These are phyloP conservation scores for Terana coerulea DNA, from an alignment of 768 basidiomycete species.

Conservation along the genomic window DNA sequence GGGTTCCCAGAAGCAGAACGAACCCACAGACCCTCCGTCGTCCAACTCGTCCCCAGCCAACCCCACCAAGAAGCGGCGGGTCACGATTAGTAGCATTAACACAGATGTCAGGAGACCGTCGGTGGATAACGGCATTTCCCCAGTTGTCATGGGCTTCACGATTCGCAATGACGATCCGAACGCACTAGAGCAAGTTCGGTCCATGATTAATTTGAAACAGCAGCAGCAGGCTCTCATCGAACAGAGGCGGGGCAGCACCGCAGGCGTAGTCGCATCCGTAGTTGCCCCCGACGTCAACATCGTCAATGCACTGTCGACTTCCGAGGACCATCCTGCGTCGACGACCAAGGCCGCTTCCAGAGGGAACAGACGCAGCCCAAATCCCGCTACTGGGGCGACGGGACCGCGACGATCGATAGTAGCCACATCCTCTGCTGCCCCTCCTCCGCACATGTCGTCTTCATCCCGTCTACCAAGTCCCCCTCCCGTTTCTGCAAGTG, in stretches of 20 bases:
- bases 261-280: constrained; percentile 19
- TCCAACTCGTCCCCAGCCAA: constrained; percentile 39
- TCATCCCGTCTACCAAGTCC: constrained; percentile 27
- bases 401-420: constrained; percentile 27
- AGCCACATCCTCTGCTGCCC: constrained; percentile 16
- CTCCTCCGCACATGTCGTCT: constrained; percentile 33
- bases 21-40: constrained; percentile 52
- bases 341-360: constrained; percentile 24
- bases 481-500: constrained; percentile 18
- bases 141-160: constrained; percentile 60
- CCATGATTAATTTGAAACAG: constrained; percentile 60
- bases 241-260: constrained; percentile 61
- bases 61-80: constrained; percentile 60
- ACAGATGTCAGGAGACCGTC: constrained; percentile 44
- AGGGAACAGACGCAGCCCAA: constrained; percentile 38
- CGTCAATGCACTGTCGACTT: constrained; percentile 15
- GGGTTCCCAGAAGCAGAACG: constrained; percentile 16
- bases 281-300: constrained; percentile 24
- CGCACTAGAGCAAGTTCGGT: constrained; percentile 59
- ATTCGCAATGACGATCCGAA: constrained; percentile 55
- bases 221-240: constrained; percentile 70
- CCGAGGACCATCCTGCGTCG: constrained; percentile 17
- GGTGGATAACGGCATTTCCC: constrained; percentile 42
- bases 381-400: constrained; percentile 17
- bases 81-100: constrained; percentile 65